Conservation (phyloP, 208 protist genomes). For the Leishmania martiniquensis region DNA sequence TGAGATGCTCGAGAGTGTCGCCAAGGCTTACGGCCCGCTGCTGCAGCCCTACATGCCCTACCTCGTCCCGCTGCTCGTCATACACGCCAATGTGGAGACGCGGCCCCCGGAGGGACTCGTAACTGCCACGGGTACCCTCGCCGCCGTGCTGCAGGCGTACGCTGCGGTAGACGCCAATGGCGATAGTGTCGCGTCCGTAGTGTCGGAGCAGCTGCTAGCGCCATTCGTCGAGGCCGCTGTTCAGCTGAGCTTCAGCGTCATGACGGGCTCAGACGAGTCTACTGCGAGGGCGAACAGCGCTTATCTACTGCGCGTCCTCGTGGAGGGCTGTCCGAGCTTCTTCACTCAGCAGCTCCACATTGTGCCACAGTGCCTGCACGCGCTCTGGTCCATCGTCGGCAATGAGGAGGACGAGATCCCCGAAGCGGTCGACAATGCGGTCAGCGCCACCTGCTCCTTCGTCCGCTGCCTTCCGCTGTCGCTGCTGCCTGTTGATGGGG, state of each 20-base stretch:
- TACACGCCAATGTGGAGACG: slow-evolving; percentile 48
- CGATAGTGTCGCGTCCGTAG: not conserved
- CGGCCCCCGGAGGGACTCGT: slow-evolving; percentile 70
- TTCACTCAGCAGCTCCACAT: slow-evolving; percentile 25
- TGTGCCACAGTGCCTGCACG: slow-evolving; percentile 39
- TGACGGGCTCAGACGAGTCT: slow-evolving; percentile 68
- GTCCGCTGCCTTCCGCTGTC: slow-evolving; percentile 52
- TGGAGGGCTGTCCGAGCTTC: slow-evolving; percentile 54
- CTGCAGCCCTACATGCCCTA: slow-evolving; percentile 51
- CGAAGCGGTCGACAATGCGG: slow-evolving; percentile 84
- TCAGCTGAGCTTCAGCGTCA: slow-evolving; percentile 44
- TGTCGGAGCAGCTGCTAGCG: slow-evolving; percentile 29
- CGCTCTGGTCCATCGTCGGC: slow-evolving; percentile 40
- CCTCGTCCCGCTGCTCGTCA: slow-evolving; percentile 60
- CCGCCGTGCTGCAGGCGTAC: slow-evolving; percentile 52
- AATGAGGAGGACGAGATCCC: slow-evolving; percentile 62
- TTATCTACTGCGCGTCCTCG: slow-evolving; percentile 62
- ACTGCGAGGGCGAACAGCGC: slow-evolving; percentile 66
- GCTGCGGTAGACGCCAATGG: slow-evolving; percentile 23
- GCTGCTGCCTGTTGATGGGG: slow-evolving; percentile 30
- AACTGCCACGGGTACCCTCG: slow-evolving; percentile 68
- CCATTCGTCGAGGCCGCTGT: slow-evolving; percentile 57
- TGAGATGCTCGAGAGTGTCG: slow-evolving; percentile 74
- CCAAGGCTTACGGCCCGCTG: slow-evolving; percentile 70
- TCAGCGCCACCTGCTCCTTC: slow-evolving; percentile 81